phyloP scores from a whole-genome alignment of 257 asterid species.

The Ballota nigra region DNA sequence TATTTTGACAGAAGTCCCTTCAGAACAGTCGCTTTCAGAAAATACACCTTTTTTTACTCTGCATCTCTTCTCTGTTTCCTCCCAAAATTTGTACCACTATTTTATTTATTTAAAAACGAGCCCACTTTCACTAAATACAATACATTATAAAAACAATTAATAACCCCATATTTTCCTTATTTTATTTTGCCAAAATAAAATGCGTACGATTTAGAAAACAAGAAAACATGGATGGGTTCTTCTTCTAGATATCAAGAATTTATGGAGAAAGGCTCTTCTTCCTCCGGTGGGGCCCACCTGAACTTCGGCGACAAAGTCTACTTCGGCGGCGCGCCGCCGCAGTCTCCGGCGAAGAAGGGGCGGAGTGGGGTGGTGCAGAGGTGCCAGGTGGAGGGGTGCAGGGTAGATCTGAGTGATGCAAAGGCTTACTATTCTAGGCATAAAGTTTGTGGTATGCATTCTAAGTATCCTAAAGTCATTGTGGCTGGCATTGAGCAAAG shows the following conservation, averaged over 20 bases:
- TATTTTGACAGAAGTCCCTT: slow-evolving; percentile 26
- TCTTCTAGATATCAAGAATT: slow-evolving; percentile 38
- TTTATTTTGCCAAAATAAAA: too few relatives aligned
- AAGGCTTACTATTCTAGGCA: slow-evolving; percentile 95
- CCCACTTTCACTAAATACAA: slow-evolving; percentile 19
- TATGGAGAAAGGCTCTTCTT: slow-evolving; percentile 70
- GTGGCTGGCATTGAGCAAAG: slow-evolving; percentile 90
- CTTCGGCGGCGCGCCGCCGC: slow-evolving; percentile 53
- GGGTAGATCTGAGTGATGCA: slow-evolving; percentile 87
- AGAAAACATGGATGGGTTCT: slow-evolving; percentile 48
- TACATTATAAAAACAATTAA: neutral
- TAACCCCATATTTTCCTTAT: neutral
- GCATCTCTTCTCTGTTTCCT: neutral
- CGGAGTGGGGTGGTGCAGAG: slow-evolving; percentile 61
- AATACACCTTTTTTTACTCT: neutral
- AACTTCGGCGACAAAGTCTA: slow-evolving; percentile 82
- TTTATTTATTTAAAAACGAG: slow-evolving; percentile 10
- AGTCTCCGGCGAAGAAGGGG: slow-evolving; percentile 64
- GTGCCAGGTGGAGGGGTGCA: slow-evolving; percentile 96
- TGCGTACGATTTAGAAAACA: slow-evolving; percentile 17
- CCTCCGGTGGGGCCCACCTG: slow-evolving; percentile 45
- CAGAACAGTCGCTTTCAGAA: neutral
- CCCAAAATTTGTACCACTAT: neutral
- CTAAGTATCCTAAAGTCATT: slow-evolving; percentile 71
- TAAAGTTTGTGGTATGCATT: slow-evolving; percentile 86